A percentile compares a stretch with the other conserved stretches of the same genome.
Conservation (phyloP, 2,329 filamentous ascomycete genomes). For the Cyphellophora europaea region DNA sequence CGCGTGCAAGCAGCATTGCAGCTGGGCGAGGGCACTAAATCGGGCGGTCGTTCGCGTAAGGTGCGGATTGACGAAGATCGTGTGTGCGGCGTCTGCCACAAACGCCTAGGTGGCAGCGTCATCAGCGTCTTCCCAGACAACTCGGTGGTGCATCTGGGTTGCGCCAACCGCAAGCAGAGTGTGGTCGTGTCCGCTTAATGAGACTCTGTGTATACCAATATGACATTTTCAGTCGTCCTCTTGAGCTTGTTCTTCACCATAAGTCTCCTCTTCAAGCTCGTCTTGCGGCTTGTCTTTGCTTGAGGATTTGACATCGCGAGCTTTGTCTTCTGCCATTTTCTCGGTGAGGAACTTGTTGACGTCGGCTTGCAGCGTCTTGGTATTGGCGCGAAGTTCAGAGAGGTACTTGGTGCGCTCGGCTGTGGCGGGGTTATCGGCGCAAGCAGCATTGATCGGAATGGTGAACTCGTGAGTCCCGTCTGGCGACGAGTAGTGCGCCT, state of each 20-base stretch:
- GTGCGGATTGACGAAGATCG: slow-evolving; percentile 81
- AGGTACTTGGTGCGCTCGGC: slow-evolving; percentile 37
- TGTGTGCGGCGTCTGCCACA: slow-evolving; percentile 87
- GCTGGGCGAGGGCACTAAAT: slow-evolving; percentile 55
- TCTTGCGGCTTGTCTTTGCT: slow-evolving; percentile 32
- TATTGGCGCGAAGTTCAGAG: slow-evolving; percentile 37
- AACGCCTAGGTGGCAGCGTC: slow-evolving; percentile 82
- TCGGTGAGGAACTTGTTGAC: slow-evolving; percentile 52
- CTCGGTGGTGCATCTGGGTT: slow-evolving; percentile 71
- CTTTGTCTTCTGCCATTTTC: slow-evolving; percentile 54
- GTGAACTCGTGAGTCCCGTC: slow-evolving; percentile 6
- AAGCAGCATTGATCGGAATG: slow-evolving; percentile 1
- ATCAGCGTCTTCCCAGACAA: slow-evolving; percentile 77
- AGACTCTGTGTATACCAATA: background rate
- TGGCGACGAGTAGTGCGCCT: slow-evolving; percentile 8
- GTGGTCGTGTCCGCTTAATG: slow-evolving; percentile 6
- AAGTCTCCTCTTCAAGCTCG: slow-evolving; percentile 50
- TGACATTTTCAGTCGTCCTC: slow-evolving; percentile 12
- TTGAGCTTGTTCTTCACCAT: slow-evolving; percentile 69
- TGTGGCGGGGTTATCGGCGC: background rate
- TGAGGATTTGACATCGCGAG: slow-evolving; percentile 23
- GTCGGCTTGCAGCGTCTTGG: slow-evolving; percentile 44
- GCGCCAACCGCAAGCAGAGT: slow-evolving; percentile 42
- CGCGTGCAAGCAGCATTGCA: slow-evolving; percentile 63
- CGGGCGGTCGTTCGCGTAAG: slow-evolving; percentile 50